Base-by-base conservation (phyloP, 2,329 filamentous ascomycete species). In the Biscogniauxia mediterranea region DNA sequence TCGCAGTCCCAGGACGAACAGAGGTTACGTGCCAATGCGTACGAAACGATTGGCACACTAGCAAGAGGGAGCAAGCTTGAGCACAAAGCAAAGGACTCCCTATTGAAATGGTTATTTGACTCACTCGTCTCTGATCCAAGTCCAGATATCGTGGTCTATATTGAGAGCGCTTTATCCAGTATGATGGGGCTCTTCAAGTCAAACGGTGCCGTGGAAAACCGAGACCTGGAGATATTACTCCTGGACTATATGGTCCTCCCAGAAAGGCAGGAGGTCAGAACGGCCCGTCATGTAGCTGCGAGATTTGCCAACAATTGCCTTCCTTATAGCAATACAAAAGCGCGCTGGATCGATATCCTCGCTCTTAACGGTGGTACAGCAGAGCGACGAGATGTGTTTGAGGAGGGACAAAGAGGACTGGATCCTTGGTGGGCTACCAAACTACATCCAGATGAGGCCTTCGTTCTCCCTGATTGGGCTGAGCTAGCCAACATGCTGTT, bases 291-390 rank as follows among this genome's bases (percentile, higher is more conserved):
- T 76, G 89, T 92, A 20, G 89, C 89, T 23, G 88, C 95, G 7
- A 91, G 95, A 61, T 97, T 94, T 81, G 92, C 92, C 11, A 98
- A 98, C 72, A 85, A 91, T 56, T 96, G 92, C 70, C 80, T 99
- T 5, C 85, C 89, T 0, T 97, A 92, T 68, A 83, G 83, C 20
- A 92, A 97, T 70, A 82, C 92, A 9, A 81, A 89, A 46, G 95
- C 87, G 25, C 86, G 95, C 55, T 97, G 92, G 91, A 90, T 97
- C 54, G 87, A 97, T 73, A 85, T 98, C 17, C 81, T 97, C 55
- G 94, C 93, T 7, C 80, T 95, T 8, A 87, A 85, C 17, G 88
- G 88, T 13, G 82, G 83, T 2, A 75, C 79, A 2, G 84, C 86
- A 56, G 90, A 93, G 72, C 85, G 90, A 53, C 89, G 88, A 62